Evolutionary conservation across 176 grass and related monocot species (phyloP).

Genomic region (Thalia dealbata): DNA sequence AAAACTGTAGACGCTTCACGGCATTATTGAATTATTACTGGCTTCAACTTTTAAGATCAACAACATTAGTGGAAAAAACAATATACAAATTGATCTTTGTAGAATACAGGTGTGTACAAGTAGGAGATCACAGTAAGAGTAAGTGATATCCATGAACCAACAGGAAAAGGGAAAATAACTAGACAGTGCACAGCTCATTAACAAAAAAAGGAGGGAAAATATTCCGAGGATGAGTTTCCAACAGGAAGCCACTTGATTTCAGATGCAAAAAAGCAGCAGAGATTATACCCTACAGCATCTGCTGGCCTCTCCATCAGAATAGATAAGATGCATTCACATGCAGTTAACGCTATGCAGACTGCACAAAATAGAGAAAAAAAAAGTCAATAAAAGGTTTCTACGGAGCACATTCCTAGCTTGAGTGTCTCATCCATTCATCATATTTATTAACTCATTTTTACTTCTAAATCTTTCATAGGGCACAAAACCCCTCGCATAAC

Average conservation of each 20-base stretch:
- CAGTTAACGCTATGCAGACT: not conserved
- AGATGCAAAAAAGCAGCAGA: not conserved
- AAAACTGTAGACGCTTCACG: too few species aligned
- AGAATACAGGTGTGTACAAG: too few species aligned
- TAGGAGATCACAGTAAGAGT: too few species aligned
- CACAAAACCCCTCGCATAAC: slow-evolving; percentile 31
- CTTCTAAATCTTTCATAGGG: slow-evolving; percentile 46
- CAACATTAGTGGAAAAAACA: too few species aligned
- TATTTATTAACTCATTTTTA: not conserved
- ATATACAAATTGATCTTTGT: too few species aligned
- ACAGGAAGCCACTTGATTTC: not conserved
- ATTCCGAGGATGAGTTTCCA: not conserved
- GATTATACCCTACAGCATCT: not conserved
- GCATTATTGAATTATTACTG: too few species aligned
- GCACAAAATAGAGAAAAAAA: not conserved
- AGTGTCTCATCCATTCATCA: not conserved
- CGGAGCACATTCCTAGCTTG: not conserved
- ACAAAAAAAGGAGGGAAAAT: not conserved
- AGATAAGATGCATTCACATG: not conserved
- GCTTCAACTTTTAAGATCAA: too few species aligned
- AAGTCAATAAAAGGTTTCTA: not conserved
- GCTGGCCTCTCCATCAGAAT: not conserved
- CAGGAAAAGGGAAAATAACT: too few species aligned
- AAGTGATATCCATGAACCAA: too few species aligned
- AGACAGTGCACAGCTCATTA: not conserved